Evolutionary conservation across 371 early-diverging fungal genomes (phyloP).

Genomic region (Mucor racemosus): DNA sequence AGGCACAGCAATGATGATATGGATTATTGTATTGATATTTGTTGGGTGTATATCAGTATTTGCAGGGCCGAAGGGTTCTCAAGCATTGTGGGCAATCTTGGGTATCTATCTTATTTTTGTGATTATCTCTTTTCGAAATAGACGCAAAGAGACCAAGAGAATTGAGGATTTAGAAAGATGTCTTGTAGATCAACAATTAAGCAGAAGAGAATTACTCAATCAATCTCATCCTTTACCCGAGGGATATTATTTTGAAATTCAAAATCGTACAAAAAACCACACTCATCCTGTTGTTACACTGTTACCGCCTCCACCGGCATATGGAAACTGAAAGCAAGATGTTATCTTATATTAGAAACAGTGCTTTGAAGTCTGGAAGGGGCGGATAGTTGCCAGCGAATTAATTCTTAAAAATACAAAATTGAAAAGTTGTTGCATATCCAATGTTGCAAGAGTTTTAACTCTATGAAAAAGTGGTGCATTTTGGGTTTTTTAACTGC

Average conservation of each 20-base stretch:
- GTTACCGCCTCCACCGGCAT: slow-evolving; percentile 13
- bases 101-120: slow-evolving; percentile 6
- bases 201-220: neutral
- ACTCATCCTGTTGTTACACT: slow-evolving; percentile 27
- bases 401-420: too few species aligned
- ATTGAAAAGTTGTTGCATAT: too few species aligned
- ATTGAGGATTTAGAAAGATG: slow-evolving; percentile 1
- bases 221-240: slow-evolving; percentile 19
- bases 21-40: slow-evolving; percentile 22
- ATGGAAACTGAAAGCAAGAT: neutral
- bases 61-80: slow-evolving; percentile 17
- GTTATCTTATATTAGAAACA: too few species aligned
- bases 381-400: too few species aligned
- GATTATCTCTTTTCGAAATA: neutral
- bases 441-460: too few species aligned
- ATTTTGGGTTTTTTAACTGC: too few species aligned
- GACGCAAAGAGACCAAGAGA: neutral
- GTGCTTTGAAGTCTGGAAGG: too few species aligned
- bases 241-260: slow-evolving; percentile 23
- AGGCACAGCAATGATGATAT: slow-evolving; percentile 24
- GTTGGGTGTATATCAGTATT: slow-evolving; percentile 24
- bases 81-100: slow-evolving; percentile 26
- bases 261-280: slow-evolving; percentile 22
- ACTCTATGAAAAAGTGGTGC: too few species aligned
- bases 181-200: neutral